These are phyloP conservation scores for Nicotiana undulata DNA, from an alignment of 257 asterid species.

Conservation along the genomic window DNA sequence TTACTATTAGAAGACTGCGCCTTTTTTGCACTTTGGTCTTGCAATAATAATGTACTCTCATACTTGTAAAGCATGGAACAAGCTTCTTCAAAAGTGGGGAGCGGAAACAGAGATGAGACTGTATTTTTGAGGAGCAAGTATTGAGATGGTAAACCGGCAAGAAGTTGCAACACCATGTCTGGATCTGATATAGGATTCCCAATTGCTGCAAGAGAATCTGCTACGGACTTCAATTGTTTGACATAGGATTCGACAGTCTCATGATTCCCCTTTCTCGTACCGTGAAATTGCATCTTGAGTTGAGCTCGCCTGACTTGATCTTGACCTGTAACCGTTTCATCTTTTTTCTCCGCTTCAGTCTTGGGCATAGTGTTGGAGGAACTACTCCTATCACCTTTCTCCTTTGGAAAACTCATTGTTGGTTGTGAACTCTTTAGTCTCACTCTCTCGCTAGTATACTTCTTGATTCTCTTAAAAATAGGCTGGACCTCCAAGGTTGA, in stretches of 20 bases:
- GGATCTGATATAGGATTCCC: background rate
- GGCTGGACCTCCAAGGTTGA: too few species aligned
- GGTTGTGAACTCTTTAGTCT: background rate
- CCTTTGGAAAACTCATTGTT: background rate
- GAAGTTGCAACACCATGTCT: background rate
- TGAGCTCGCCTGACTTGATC: background rate
- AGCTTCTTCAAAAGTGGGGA: background rate
- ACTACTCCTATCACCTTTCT: background rate
- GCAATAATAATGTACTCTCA: too few species aligned
- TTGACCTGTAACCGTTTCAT: background rate
- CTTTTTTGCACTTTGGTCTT: too few species aligned
- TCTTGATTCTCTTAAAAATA: too few species aligned
- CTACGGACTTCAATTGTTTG: background rate
- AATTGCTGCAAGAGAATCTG: background rate
- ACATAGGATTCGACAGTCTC: background rate
- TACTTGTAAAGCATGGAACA: background rate
- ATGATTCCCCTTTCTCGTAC: background rate
- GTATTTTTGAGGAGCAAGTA: background rate
- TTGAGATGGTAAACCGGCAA: background rate
- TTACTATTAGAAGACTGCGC: too few species aligned
- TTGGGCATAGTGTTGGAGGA: too few species aligned
- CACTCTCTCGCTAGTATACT: too few species aligned
- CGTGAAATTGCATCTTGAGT: background rate
- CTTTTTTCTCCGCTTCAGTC: too few species aligned
- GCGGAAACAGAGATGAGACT: background rate